Base-by-base conservation (phyloP, 2,329 filamentous ascomycete species). In the Paecilomyces formosus region DNA sequence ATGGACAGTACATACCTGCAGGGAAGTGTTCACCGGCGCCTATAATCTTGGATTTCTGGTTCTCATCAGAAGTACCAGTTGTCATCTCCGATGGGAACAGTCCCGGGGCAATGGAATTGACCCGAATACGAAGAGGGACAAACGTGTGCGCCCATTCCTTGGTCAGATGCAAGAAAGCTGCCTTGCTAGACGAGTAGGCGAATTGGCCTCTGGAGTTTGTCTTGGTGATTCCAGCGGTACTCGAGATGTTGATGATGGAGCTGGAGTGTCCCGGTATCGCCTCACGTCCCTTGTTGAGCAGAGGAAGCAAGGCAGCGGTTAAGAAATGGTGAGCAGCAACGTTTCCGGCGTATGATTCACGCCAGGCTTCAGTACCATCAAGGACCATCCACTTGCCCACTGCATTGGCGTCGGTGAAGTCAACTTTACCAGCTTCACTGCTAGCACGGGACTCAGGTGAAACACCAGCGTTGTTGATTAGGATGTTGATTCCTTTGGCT, bases 51-150 rank as follows among this genome's bases (percentile, higher is more conserved):
- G 75, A 80, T 76, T 84, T 85, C 72, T 84, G 80, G 61, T 80
- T 78, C 15, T 79, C 76, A 35, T 78, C 77, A 58, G 76, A 79
- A 53, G 78, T 77, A 5, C 77, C 73, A 0, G 82, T 77, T 2
- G 82, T 85, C 80, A 85, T 84, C 69, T 85, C 81, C 13, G 76
- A 79, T 0, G 82, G 81, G 67, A 85, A 85, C 3, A 84, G 75
- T 30, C 81, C 81, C 0, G 82, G 83, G 2, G 82, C 80, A 62
- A 85, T 83, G 53, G 73, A 77, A 68, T 86, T 85, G 61, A 85
- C 76, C 13, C 82, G 72, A 55, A 85, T 79, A 68, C 83, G 82
- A 55, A 84, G 74, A 49, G 78, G 75, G n/a, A 78, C 75, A 28
- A 85, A 76, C 58, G 83, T 80, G 9, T 76, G 75, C 0, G 82